Conservation (phyloP, 495 filamentous ascomycete species). For the Penicillium canescens region DNA sequence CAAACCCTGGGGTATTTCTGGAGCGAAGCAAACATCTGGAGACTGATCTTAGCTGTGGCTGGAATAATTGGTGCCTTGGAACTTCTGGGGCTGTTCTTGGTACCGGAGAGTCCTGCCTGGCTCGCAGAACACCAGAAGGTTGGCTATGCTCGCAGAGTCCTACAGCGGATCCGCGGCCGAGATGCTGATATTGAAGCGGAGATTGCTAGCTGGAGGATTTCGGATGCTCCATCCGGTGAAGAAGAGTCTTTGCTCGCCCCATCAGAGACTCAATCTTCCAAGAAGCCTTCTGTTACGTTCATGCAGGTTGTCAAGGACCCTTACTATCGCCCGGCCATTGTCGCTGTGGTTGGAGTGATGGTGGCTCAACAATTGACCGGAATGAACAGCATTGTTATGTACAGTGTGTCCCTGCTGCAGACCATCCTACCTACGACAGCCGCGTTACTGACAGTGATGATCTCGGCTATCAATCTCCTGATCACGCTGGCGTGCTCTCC, state of each 20-base stretch:
- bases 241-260: constrained; percentile 49
- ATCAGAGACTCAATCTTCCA: constrained; percentile 24
- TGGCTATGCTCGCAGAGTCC: constrained; percentile 58
- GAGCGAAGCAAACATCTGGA: constrained; percentile 74
- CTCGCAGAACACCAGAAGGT: constrained; percentile 67
- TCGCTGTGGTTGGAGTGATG: constrained; percentile 90
- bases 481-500: constrained; percentile 79
- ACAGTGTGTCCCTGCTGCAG: constrained; percentile 84
- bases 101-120: constrained; percentile 87
- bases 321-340: constrained; percentile 69
- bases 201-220: constrained; percentile 59
- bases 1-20: constrained; percentile 86
- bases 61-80: constrained; percentile 67
- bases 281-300: constrained; percentile 60
- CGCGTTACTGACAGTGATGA: constrained; percentile 76
- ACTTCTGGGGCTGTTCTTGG: constrained; percentile 61
- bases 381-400: constrained; percentile 98
- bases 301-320: constrained; percentile 63
- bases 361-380: constrained; percentile 87
- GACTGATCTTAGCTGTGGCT: constrained; percentile 76
- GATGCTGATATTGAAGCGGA: constrained; percentile 73
- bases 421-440: constrained; percentile 75
- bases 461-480: constrained; percentile 82
- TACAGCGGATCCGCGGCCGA: constrained; percentile 74
- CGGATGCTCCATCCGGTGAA: constrained; percentile 46